Base-by-base conservation (phyloP, 2,329 filamentous ascomycete genomes). In the Penicillium sumatraense region DNA sequence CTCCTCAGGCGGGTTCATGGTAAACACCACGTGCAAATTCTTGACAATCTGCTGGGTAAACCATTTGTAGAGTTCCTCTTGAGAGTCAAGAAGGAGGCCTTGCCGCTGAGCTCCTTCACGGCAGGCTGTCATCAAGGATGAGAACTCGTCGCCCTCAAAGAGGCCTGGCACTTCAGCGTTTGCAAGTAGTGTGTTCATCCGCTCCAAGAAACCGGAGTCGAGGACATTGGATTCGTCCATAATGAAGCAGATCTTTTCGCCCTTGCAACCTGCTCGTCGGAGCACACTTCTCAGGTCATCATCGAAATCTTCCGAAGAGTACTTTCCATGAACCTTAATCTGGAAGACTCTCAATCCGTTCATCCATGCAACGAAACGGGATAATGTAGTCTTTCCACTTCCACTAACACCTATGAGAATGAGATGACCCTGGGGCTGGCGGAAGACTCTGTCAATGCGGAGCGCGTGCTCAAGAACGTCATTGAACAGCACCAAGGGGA, bases 61-160 rank as follows among this genome's bases (percentile, higher is more conserved):
- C 95, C 95, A 99, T 79, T 98, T 98, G 83, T 99, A 99, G n/a
- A 99, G 82, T 75, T 99, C 95, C 78, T 99, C 96, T 65, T 96
- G 93, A 1, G 95, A 98, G 77, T 99, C 95, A 1, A 99, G 85
- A 56, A 98, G 86, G 55, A 98, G 83, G 45, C 95, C 95, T 79
- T 99, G 95, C 59, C 93, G 89, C 74, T 99, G 95, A 18, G 95
- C 93, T 56, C 95, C 96, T 78, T 99, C 95, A 75, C 97, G 98
- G 81, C 96, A 99, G 52, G 93, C 92, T 23, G 96, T 99, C 95
- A 99, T 98, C 61, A 99, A 81, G n/a, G 95, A 90, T 14, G 95
- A 92, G 66, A 96, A 93, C 64, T 99, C 95, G 66, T 99, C 95
- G n/a, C 95, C 95, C 76, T 99, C 96, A 64, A 99, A 99, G 3